Conservation (phyloP, 2,329 filamentous ascomycete genomes). For the Orbilia blumenaviensis region DNA sequence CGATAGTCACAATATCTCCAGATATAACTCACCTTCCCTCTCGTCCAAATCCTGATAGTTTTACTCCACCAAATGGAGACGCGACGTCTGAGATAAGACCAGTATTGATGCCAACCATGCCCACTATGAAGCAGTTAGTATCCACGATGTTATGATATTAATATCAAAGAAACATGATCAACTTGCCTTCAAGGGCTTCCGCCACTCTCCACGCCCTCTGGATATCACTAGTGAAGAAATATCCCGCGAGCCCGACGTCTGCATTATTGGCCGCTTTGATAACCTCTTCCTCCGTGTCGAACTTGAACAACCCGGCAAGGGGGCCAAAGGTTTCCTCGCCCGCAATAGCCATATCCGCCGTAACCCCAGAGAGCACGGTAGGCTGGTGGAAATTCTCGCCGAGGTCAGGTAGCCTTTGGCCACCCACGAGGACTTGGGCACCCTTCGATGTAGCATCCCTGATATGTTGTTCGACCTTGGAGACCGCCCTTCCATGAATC, state of each 20-base stretch:
- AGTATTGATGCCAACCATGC: slow-evolving; percentile 87
- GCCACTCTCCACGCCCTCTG: slow-evolving; percentile 71
- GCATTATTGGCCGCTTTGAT: slow-evolving; percentile 80
- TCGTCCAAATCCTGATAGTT: slow-evolving; percentile 80
- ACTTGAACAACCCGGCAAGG: slow-evolving; percentile 87
- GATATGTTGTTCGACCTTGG: slow-evolving; percentile 82
- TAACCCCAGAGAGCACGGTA: slow-evolving; percentile 89
- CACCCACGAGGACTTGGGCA: slow-evolving; percentile 77
- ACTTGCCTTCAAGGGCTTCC: slow-evolving; percentile 70
- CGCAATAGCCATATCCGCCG: slow-evolving; percentile 80
- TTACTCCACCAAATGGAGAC: slow-evolving; percentile 76
- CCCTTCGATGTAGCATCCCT: slow-evolving; percentile 81
- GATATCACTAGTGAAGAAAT: slow-evolving; percentile 81
- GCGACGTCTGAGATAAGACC: slow-evolving; percentile 62
- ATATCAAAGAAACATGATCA: slow-evolving; percentile 10
- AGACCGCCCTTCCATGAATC: slow-evolving; percentile 82
- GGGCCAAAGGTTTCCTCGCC: slow-evolving; percentile 95
- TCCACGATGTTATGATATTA: background rate
- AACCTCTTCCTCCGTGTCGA: slow-evolving; percentile 88
- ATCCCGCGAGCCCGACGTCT: slow-evolving; percentile 89
- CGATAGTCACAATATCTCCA: background rate
- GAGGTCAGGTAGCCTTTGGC: slow-evolving; percentile 73
- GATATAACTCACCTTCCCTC: slow-evolving; percentile 68
- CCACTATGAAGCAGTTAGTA: slow-evolving; percentile 64
- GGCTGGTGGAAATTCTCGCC: slow-evolving; percentile 89